These are phyloP conservation scores for Naganishia sp. DNA, from an alignment of 1,284 basidiomycete species.

Conservation along the genomic window DNA sequence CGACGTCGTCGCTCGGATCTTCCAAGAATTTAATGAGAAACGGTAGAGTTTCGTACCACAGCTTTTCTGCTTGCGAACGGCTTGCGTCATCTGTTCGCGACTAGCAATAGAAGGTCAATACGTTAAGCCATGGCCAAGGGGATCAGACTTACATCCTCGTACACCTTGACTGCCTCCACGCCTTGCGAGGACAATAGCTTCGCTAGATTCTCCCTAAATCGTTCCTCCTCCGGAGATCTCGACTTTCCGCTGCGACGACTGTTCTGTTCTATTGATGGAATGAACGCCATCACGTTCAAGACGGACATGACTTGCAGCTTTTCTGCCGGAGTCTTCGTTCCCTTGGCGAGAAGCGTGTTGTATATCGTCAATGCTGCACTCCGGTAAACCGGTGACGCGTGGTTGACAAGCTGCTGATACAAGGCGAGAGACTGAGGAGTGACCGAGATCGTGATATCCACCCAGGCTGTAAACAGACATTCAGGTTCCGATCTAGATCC, in stretches of 20 bases:
- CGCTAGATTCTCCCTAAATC: slow-evolving; percentile 86
- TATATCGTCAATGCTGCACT: slow-evolving; percentile 79
- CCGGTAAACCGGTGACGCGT: slow-evolving; percentile 57
- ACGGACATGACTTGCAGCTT: slow-evolving; percentile 90
- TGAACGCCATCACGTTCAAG: slow-evolving; percentile 76
- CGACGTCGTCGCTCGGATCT: slow-evolving; percentile 84
- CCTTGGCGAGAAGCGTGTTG: slow-evolving; percentile 82
- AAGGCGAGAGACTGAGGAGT: slow-evolving; percentile 85
- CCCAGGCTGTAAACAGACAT: slow-evolving; percentile 72
- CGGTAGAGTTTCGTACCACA: slow-evolving; percentile 73
- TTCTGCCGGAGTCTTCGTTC: slow-evolving; percentile 86
- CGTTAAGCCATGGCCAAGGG: slow-evolving; percentile 18
- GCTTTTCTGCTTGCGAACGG: slow-evolving; percentile 66
- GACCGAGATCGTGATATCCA: slow-evolving; percentile 94
- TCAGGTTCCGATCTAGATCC: neutral
- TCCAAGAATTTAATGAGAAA: slow-evolving; percentile 85
- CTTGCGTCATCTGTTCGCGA: slow-evolving; percentile 66
- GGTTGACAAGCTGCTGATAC: slow-evolving; percentile 79
- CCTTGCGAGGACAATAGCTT: slow-evolving; percentile 81
- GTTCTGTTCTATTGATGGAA: slow-evolving; percentile 75
- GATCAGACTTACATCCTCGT: slow-evolving; percentile 66
- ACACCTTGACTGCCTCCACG: slow-evolving; percentile 78
- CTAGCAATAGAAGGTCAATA: slow-evolving; percentile 51
- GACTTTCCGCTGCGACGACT: slow-evolving; percentile 63
- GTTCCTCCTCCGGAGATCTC: slow-evolving; percentile 46